Evolutionary conservation across 2,329 filamentous ascomycete species (phyloP).

Genomic region (Penicillium sp.): DNA sequence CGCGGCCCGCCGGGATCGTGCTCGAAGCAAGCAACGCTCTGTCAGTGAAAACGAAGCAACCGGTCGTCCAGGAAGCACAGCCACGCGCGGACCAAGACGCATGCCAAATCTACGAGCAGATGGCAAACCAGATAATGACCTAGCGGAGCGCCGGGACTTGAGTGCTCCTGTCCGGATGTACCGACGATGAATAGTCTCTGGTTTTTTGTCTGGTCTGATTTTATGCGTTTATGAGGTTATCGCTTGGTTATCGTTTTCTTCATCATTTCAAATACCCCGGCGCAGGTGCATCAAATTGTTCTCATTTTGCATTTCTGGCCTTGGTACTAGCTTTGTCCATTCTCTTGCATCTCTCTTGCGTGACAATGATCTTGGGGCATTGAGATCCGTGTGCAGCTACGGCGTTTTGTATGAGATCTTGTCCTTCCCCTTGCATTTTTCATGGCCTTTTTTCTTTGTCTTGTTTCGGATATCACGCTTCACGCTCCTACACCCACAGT

Average conservation of each 20-base stretch:
- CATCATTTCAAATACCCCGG: conserved; percentile 35
- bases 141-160: conserved; percentile 40
- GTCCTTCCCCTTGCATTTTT: background rate
- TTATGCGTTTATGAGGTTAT: conserved; percentile 17
- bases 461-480: background rate
- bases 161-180: conserved; percentile 44
- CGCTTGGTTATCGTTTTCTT: conserved; percentile 25
- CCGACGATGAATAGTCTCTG: conserved; percentile 27
- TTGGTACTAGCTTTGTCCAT: conserved; percentile 5
- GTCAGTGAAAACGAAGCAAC: conserved; percentile 45
- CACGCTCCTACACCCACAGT: background rate
- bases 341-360: conserved; percentile 20
- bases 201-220: background rate
- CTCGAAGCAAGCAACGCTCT: conserved; percentile 49
- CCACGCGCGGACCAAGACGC: conserved; percentile 33
- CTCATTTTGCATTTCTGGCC: conserved; percentile 13
- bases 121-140: conserved; percentile 33
- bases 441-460: background rate
- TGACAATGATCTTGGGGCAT: conserved; percentile 13
- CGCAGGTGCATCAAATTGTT: conserved; percentile 22
- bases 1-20: conserved; percentile 50
- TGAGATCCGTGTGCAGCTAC: conserved; percentile 10
- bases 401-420: conserved; percentile 17
- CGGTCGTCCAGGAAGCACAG: conserved; percentile 32
- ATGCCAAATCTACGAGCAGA: conserved; percentile 41